These are phyloP conservation scores for Lizonia empirigonia DNA, from an alignment of 2,329 filamentous ascomycete genomes.

Conservation along the genomic window DNA sequence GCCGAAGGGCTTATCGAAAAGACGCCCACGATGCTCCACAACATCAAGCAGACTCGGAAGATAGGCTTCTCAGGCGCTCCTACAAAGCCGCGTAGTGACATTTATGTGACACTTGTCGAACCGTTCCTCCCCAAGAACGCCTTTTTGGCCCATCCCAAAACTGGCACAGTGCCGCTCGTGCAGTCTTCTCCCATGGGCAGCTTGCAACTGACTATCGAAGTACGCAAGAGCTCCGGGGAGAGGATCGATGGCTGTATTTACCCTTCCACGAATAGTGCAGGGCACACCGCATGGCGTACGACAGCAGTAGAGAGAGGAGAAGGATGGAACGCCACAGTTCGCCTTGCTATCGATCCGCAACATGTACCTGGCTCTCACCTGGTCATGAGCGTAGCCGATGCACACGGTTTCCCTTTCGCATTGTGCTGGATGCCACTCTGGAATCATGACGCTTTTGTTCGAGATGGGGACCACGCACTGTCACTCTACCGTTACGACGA, in stretches of 20 bases:
- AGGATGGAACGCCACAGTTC: conserved; percentile 86
- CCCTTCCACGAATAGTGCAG: conserved; percentile 78
- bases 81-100: conserved; percentile 86
- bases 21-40: conserved; percentile 85
- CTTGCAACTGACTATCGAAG: conserved; percentile 86
- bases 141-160: conserved; percentile 71
- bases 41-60: conserved; percentile 79
- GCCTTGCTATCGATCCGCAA: conserved; percentile 75
- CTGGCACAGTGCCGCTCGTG: conserved; percentile 77
- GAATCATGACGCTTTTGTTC: conserved; percentile 87
- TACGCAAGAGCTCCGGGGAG: conserved; percentile 77
- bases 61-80: conserved; percentile 95
- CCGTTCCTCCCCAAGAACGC: conserved; percentile 74
- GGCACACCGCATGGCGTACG: conserved; percentile 86
- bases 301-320: conserved; percentile 78
- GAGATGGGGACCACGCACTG: conserved; percentile 80
- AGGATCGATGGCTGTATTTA: conserved; percentile 88
- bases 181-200: conserved; percentile 70
- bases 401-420: conserved; percentile 86
- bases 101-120: conserved; percentile 85
- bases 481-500: conserved; percentile 92
- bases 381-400: conserved; percentile 86
- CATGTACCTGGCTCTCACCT: conserved; percentile 85
- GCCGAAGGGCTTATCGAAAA: conserved; percentile 80
- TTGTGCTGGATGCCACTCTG: conserved; percentile 92